Evolutionary conservation across 2,329 filamentous ascomycete species (phyloP).

Genomic region (Xylariales sp.): DNA sequence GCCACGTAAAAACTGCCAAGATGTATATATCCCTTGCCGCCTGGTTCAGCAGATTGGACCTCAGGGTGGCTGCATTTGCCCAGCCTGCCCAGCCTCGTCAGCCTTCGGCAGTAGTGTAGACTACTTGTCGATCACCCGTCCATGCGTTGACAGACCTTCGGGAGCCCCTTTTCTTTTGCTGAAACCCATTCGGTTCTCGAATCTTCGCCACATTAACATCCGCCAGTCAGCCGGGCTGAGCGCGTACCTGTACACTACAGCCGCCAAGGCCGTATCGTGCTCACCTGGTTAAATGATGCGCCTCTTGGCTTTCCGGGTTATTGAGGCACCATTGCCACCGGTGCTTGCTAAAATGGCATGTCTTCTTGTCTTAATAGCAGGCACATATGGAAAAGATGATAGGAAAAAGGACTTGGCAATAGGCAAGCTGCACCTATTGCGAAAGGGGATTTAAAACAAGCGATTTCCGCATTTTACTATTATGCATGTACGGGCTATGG

Average conservation of each 20-base stretch:
- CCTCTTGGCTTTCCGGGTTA: constrained; percentile 19
- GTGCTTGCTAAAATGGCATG: neutral
- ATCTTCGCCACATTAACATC: constrained; percentile 18
- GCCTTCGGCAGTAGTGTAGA: constrained; percentile 16
- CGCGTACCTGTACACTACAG: constrained; percentile 15
- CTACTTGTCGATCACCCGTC: constrained; percentile 35
- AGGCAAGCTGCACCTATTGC: neutral
- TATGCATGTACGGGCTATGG: constrained; percentile 15
- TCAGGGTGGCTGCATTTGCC: constrained; percentile 30
- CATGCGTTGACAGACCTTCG: neutral
- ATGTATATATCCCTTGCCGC: constrained; percentile 4
- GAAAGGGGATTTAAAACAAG: constrained; percentile 3
- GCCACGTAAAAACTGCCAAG: constrained; percentile 29
- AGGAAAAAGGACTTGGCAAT: neutral
- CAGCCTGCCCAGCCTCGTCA: constrained; percentile 22
- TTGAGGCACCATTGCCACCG: constrained; percentile 13
- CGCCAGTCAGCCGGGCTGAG: constrained; percentile 1
- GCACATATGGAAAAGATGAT: neutral
- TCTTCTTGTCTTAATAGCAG: constrained; percentile 4
- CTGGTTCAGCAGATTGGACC: neutral
- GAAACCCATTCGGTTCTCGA: constrained; percentile 14
- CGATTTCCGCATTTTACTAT: constrained; percentile 11
- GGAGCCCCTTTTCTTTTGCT: constrained; percentile 19
- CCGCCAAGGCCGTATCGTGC: constrained; percentile 28
- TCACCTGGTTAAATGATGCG: constrained; percentile 15